These are phyloP conservation scores for Lentinula lateritia DNA, from an alignment of 768 basidiomycete genomes.

Conservation along the genomic window DNA sequence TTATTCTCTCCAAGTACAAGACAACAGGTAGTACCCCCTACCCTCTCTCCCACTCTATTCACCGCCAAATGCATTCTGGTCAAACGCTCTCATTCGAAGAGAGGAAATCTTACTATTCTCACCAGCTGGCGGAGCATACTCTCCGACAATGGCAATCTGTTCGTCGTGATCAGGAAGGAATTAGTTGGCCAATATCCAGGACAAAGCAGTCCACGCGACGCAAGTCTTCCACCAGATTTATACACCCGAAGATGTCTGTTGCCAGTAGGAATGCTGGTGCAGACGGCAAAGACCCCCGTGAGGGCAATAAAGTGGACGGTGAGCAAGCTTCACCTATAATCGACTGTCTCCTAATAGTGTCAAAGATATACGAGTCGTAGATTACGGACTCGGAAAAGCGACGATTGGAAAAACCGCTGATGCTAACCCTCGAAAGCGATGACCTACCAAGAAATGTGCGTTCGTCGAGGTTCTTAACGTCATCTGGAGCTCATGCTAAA, in stretches of 20 bases:
- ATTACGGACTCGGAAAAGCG: neutral
- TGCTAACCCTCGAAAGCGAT: neutral
- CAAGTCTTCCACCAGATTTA: slow-evolving; percentile 10
- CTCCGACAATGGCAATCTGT: slow-evolving; percentile 34
- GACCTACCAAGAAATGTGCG: neutral
- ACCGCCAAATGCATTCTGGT: no score
- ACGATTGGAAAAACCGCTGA: neutral
- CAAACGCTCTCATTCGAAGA: slow-evolving; percentile 21
- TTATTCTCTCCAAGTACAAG: neutral
- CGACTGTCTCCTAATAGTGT: no score
- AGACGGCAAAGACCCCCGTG: neutral
- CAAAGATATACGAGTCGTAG: neutral
- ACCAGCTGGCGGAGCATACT: slow-evolving; percentile 36
- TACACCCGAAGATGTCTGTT: neutral
- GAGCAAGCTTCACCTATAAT: neutral
- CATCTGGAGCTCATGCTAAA: no score
- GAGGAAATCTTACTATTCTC: slow-evolving; percentile 32
- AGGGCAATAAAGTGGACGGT: neutral
- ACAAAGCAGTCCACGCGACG: neutral
- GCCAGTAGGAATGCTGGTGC: neutral
- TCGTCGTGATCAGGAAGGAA: neutral
- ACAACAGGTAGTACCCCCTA: no score
- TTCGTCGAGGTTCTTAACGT: neutral
- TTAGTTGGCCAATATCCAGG: neutral
- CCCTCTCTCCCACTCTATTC: no score